phyloP scores from a whole-genome alignment of 2,329 filamentous ascomycete species.

The Colletotrichum graminicola region DNA sequence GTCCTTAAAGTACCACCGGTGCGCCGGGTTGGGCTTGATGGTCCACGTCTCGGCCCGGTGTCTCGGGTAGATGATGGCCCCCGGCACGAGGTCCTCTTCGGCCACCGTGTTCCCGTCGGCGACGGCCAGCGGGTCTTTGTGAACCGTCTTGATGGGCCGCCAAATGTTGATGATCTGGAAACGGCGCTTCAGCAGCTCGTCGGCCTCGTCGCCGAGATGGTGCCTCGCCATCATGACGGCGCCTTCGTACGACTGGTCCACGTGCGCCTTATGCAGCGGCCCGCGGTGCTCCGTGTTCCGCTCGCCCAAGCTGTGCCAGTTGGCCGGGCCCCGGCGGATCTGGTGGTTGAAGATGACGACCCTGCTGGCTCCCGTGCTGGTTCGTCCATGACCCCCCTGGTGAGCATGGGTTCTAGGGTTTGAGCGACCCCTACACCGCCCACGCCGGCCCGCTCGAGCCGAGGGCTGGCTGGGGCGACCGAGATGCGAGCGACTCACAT shows the following conservation, averaged over 20 bases:
- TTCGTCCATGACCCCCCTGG: slow-evolving; percentile 16
- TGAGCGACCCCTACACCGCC: slow-evolving; percentile 32
- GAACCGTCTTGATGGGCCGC: slow-evolving; percentile 62
- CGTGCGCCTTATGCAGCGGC: slow-evolving; percentile 61
- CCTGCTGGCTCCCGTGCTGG: slow-evolving; percentile 47
- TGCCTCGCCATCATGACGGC: slow-evolving; percentile 44
- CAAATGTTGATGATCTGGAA: slow-evolving; percentile 52
- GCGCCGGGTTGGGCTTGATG: slow-evolving; percentile 49
- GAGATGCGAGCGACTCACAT: slow-evolving; percentile 39
- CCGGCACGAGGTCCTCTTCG: slow-evolving; percentile 55
- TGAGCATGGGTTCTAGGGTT: slow-evolving; percentile 38
- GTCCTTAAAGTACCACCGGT: slow-evolving; percentile 67
- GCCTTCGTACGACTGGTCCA: slow-evolving; percentile 55
- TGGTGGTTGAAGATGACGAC: slow-evolving; percentile 50
- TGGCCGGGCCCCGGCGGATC: slow-evolving; percentile 48
- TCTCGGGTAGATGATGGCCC: slow-evolving; percentile 52
- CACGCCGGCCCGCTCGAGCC: slow-evolving; percentile 4
- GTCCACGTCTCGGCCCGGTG: slow-evolving; percentile 54
- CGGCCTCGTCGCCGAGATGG: slow-evolving; percentile 39
- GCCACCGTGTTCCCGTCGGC: slow-evolving; percentile 54
- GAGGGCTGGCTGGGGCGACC: not conserved
- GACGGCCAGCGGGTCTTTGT: slow-evolving; percentile 57
- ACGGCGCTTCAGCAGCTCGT: slow-evolving; percentile 29
- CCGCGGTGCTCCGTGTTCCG: slow-evolving; percentile 69
- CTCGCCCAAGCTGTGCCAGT: slow-evolving; percentile 74